Conservation (phyloP, 2,329 filamentous ascomycete species). For the Stachybotrys elegans region DNA sequence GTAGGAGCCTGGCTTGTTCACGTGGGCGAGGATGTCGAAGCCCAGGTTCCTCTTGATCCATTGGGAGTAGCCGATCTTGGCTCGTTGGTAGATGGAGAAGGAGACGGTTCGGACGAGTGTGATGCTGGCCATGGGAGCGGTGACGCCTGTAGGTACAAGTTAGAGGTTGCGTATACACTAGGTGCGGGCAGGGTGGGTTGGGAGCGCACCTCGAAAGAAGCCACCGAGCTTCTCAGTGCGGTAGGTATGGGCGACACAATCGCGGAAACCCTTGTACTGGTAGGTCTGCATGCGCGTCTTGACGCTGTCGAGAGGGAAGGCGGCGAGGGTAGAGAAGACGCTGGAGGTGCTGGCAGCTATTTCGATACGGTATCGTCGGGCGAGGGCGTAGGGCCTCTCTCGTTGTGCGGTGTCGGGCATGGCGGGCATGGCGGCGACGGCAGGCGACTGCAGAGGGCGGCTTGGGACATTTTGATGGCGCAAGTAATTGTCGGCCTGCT, state of each 20-base stretch:
- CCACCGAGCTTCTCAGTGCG: slow-evolving; percentile 65
- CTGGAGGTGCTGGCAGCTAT: slow-evolving; percentile 74
- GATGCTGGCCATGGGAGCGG: slow-evolving; percentile 74
- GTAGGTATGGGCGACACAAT: slow-evolving; percentile 74
- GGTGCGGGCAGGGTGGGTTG: not conserved
- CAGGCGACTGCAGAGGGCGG: slow-evolving; percentile 19
- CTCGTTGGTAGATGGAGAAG: slow-evolving; percentile 74
- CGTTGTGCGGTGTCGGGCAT: slow-evolving; percentile 20
- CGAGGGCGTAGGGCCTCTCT: slow-evolving; percentile 37
- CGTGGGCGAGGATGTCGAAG: slow-evolving; percentile 67
- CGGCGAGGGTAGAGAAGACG: slow-evolving; percentile 70
- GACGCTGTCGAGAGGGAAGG: slow-evolving; percentile 85
- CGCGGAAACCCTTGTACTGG: slow-evolving; percentile 67
- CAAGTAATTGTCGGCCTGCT: slow-evolving; percentile 29
- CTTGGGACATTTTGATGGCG: slow-evolving; percentile 32
- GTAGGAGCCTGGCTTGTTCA: slow-evolving; percentile 64
- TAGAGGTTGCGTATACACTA: too few relatives aligned
- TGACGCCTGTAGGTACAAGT: slow-evolving; percentile 50
- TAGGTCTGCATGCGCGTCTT: slow-evolving; percentile 90
- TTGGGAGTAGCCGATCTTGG: slow-evolving; percentile 68
- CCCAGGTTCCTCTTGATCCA: slow-evolving; percentile 64
- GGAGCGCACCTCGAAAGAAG: slow-evolving; percentile 68
- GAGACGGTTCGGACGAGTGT: slow-evolving; percentile 73
- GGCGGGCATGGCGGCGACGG: too few relatives aligned
- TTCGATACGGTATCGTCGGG: slow-evolving; percentile 76